A percentile compares a stretch with the other conserved stretches of the same genome.
These are phyloP conservation scores for Heterobasidion parviporum DNA, from an alignment of 1,284 basidiomycete genomes.

Conservation along the genomic window DNA sequence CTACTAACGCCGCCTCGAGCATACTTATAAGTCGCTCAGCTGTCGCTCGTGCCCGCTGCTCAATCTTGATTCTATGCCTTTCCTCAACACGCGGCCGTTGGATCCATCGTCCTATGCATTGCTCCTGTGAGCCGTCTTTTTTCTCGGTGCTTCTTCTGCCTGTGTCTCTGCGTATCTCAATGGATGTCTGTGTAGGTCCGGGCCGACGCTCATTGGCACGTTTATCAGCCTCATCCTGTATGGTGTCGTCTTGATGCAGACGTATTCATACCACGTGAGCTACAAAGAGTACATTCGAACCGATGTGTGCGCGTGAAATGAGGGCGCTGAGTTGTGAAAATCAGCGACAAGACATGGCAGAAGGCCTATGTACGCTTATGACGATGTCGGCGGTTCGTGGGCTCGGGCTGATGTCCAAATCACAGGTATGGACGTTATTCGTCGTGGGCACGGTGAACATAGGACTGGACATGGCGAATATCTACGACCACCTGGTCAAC, in stretches of 20 bases:
- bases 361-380: background rate
- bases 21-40: too few species aligned
- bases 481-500: background rate
- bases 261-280: background rate
- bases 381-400: background rate
- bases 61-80: too few species aligned
- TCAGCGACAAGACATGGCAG: background rate
- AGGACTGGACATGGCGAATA: background rate
- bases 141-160: too few species aligned
- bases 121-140: too few species aligned
- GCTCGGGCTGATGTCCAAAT: background rate
- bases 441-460: background rate
- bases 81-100: too few species aligned
- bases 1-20: too few species aligned
- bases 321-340: background rate
- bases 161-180: too few species aligned
- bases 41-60: too few species aligned
- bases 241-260: background rate
- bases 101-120: too few species aligned
- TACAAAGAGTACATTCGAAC: background rate
- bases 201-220: background rate
- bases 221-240: background rate
- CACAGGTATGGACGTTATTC: background rate
- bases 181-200: background rate
- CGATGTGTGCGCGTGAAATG: background rate